Evolutionary conservation across 2,329 filamentous ascomycete species (phyloP), one percentile per base, ranked within the genome.

Genomic region (Phialophora verrucosa): DNA sequence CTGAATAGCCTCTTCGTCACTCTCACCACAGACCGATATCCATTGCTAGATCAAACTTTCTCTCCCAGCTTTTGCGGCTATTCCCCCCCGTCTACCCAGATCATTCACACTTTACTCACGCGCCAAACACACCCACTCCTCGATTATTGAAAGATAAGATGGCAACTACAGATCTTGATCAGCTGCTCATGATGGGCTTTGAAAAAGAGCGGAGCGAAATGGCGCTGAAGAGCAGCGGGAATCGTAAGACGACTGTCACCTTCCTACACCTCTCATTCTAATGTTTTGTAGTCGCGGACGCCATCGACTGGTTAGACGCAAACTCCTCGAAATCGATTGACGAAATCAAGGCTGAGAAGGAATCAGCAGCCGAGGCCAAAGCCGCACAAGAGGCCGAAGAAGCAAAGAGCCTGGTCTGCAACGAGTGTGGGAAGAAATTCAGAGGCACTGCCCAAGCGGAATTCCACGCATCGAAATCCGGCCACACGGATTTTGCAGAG

Each of bases 371-470:
- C 38, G 83, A 90, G 73, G 85, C 87, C 11, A 85, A 88, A 4
- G 85, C 87, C n/a, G 82, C 93, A 2, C 84, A 91, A 73, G 86
- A 87, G 1, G 91, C 90, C 66, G 87, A 90, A 74, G 83, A 87
- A 63, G 91, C 93, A 63, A 87, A 88, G 59, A 96, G 92, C 57
- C 87, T 98, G 63, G 85, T 96, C 59, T 99, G 95, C 85, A 95
- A 97, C 71, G 94, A 97, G 64, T 99, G 95, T 76, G 90, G 91
- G 75, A 97, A 97, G 84, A 90, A 88, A 76, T 96, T 99, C 80
- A 86, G 91, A 72, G 92, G 88, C 74, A 87, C 90, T 70, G 88
- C 88, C 29, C 87, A 94, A 71, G 95, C 93, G 10, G 90, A 94
- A 74, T 97, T 92, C 77, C 95, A 99, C 77, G 95, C 93, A 35